Evolutionary conservation across 306 rosid genomes (phyloP).

Genomic region (Mimosa pudica): DNA sequence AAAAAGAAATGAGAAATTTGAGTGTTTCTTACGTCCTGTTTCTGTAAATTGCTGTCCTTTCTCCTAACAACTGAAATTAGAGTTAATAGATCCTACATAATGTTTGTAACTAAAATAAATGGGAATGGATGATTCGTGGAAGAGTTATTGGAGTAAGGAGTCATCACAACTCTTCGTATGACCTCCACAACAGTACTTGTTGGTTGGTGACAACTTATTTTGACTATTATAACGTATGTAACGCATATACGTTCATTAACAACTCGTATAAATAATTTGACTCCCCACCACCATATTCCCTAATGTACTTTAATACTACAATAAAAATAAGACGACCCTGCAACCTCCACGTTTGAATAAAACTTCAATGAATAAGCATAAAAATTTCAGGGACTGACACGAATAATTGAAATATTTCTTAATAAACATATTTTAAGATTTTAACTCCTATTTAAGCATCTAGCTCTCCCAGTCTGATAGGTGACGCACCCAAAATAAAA

Average conservation of each 20-base stretch:
- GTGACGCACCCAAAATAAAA: too few relatives aligned
- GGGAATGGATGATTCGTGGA: not conserved
- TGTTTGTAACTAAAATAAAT: not conserved
- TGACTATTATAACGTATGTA: not conserved
- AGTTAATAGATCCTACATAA: not conserved
- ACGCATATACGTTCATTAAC: not conserved
- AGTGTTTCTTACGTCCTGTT: constrained; percentile 49
- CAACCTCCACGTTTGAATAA: not conserved
- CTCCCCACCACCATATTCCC: not conserved
- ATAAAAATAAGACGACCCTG: not conserved
- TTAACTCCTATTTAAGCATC: not conserved
- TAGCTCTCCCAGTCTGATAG: too few relatives aligned
- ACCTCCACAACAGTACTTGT: not conserved
- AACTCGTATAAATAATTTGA: not conserved
- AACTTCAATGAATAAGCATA: not conserved
- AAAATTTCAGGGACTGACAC: not conserved
- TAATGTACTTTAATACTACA: not conserved
- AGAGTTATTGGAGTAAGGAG: not conserved
- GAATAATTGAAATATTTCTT: not conserved
- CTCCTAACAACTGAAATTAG: constrained; percentile 14
- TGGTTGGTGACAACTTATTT: not conserved
- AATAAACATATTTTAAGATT: not conserved
- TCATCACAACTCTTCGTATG: not conserved
- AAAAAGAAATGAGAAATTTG: constrained; percentile 45
- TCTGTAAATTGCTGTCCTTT: constrained; percentile 48